Evolutionary conservation across 2,329 filamentous ascomycete genomes (phyloP).

Genomic region (Xylariales sp.): DNA sequence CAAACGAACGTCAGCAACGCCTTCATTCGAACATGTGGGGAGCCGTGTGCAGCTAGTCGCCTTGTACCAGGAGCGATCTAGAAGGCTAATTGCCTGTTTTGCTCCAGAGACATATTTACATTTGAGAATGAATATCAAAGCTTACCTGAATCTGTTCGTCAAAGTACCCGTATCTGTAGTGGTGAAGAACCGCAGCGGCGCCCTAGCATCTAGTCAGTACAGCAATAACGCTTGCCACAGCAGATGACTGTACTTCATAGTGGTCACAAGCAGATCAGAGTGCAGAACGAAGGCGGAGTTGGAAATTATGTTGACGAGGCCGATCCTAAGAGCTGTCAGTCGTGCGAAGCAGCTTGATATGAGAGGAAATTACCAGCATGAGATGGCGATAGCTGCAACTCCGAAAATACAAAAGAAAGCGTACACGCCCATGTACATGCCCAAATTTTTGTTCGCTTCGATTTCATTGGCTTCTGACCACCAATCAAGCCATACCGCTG

Average conservation of each 20-base stretch:
- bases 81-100: too few species aligned
- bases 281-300: not conserved
- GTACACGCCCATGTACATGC: slow-evolving; percentile 6
- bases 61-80: too few species aligned
- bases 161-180: slow-evolving; percentile 2
- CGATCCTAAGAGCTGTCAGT: not conserved
- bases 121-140: not conserved
- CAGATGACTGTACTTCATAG: slow-evolving; percentile 4
- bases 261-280: not conserved
- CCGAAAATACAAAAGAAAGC: not conserved
- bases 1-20: not conserved
- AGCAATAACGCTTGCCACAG: too few species aligned
- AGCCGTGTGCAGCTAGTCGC: too few species aligned
- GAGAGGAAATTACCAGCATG: not conserved
- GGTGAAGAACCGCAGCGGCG: slow-evolving; percentile 5
- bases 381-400: too few species aligned
- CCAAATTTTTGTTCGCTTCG: slow-evolving; percentile 7
- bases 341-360: not conserved
- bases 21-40: too few species aligned
- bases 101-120: too few species aligned
- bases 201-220: too few species aligned
- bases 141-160: slow-evolving; percentile 2
- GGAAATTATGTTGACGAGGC: not conserved
- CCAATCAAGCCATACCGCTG: slow-evolving; percentile 9
- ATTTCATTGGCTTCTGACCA: slow-evolving; percentile 8